Conservation (phyloP, 441 rosid species). For the Euphorbia schlechtendalii region DNA sequence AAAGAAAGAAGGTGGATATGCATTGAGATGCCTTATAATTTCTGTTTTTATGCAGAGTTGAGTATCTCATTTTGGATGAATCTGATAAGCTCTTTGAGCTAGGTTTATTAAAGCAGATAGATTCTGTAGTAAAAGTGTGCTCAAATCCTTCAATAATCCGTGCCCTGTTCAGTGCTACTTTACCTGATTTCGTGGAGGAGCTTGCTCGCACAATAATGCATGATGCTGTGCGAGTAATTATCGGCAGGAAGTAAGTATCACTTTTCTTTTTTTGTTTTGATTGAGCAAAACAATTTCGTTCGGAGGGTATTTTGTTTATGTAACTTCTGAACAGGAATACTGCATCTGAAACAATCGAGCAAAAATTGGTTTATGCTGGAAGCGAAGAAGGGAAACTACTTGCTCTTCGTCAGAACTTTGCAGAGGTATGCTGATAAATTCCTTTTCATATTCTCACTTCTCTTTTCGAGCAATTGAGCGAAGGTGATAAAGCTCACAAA, state of each 20-base stretch:
- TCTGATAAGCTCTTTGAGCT: conserved; percentile 93
- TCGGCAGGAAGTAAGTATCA: conserved; percentile 78
- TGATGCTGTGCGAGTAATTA: conserved; percentile 90
- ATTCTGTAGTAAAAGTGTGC: conserved; percentile 86
- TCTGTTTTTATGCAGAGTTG: conserved; percentile 51
- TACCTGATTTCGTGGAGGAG: conserved; percentile 91
- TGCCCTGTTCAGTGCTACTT: conserved; percentile 90
- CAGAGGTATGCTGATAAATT: conserved; percentile 46
- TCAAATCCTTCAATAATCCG: conserved; percentile 82
- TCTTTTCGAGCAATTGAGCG: background rate
- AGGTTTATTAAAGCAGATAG: conserved; percentile 80
- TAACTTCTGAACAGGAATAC: conserved; percentile 53
- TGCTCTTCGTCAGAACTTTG: conserved; percentile 87
- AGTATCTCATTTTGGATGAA: conserved; percentile 91
- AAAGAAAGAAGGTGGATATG: background rate
- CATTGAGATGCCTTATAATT: conserved; percentile 12
- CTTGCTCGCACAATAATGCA: conserved; percentile 93
- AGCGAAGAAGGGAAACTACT: conserved; percentile 91
- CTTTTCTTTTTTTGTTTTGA: background rate
- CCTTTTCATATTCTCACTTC: background rate
- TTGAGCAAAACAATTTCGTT: conserved; percentile 1
- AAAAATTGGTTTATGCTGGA: conserved; percentile 81
- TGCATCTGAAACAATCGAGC: conserved; percentile 77
- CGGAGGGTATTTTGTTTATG: background rate
- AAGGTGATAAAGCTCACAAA: background rate